Evolutionary conservation across 257 asterid species (phyloP), one percentile per base, ranked within the genome.

Genomic region (Nicotiana undulata): DNA sequence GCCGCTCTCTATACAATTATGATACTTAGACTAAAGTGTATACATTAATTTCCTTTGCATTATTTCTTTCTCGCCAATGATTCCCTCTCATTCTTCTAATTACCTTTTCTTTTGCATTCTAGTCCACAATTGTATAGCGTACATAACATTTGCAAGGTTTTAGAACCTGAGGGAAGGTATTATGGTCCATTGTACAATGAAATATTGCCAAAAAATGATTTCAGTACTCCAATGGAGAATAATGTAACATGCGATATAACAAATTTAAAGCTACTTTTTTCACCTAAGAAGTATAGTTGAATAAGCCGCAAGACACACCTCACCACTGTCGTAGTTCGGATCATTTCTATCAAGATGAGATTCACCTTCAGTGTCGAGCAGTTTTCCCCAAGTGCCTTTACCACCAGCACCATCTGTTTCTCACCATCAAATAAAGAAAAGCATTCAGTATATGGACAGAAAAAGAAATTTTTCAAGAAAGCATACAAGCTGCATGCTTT

Each of bases 361-460:
- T n/a, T 84, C 97, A 75, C 88, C 94, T 79, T 86, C 94, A 75
- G 97, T 92, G 84, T 96, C 99, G 29, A 96, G 93, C 72, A 96
- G 86, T 79, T 92, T 96, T 74, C 98, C 98, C 99, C 99, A 96
- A 53, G 98, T 90, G 76, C 99, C 99, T 91, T 96, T 96, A 74
- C 99, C 99, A 51, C 99, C 99, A 82, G 90, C 99, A 63, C 99
- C 99, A 90, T 96, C 99, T 96, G 87, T 87, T 65, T 79, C 78
- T 26, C 78, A 76, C 67, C 88, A 82, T 82, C 78, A 81, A 61
- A 77, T 68, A 32, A 67, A 82, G 79, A n/a, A 79, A 26, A 81
- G 18, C 81, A 72, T 49, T 74, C 59, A 32, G 74, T 63, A 49
- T 24, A 37, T 44, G 37, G 8, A 44, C 12, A 2, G 24, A 22